These are phyloP conservation scores for Vigna trinervia DNA, from an alignment of 306 rosid genomes.

Conservation along the genomic window DNA sequence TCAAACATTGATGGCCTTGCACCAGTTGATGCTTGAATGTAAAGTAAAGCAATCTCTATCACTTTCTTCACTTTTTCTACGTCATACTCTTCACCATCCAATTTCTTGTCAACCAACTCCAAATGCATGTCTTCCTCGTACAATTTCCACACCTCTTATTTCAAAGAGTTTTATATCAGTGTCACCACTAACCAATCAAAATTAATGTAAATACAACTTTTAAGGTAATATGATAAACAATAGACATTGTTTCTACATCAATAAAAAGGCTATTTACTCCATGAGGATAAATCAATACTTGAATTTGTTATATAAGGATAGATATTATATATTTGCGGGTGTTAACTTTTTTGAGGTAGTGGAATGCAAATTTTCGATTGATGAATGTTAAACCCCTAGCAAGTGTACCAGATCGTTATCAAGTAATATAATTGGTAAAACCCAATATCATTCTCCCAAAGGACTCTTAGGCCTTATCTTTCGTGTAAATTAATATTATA, in stretches of 20 bases:
- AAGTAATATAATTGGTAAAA: too few relatives aligned
- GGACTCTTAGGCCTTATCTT: too few relatives aligned
- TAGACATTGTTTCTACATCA: neutral
- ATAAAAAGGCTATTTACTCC: neutral
- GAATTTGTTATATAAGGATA: too few relatives aligned
- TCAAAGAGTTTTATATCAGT: neutral
- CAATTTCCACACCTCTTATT: slow-evolving; percentile 63
- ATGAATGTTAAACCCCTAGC: too few relatives aligned
- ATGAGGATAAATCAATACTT: neutral
- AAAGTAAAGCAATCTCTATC: slow-evolving; percentile 60
- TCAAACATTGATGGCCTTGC: slow-evolving; percentile 77
- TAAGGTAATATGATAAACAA: neutral
- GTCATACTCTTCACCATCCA: slow-evolving; percentile 57
- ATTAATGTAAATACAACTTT: neutral
- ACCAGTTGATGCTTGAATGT: slow-evolving; percentile 66
- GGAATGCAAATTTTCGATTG: too few relatives aligned
- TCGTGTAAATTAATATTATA: too few relatives aligned
- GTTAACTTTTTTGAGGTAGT: too few relatives aligned
- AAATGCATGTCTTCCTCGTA: slow-evolving; percentile 47
- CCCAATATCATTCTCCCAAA: too few relatives aligned
- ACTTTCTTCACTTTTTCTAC: slow-evolving; percentile 60
- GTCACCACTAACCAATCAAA: too few relatives aligned
- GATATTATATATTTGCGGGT: too few relatives aligned
- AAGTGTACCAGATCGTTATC: too few relatives aligned
- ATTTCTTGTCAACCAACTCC: slow-evolving; percentile 56